Evolutionary conservation across 2,329 filamentous ascomycete genomes (phyloP).

Genomic region (Fusarium paranaense): DNA sequence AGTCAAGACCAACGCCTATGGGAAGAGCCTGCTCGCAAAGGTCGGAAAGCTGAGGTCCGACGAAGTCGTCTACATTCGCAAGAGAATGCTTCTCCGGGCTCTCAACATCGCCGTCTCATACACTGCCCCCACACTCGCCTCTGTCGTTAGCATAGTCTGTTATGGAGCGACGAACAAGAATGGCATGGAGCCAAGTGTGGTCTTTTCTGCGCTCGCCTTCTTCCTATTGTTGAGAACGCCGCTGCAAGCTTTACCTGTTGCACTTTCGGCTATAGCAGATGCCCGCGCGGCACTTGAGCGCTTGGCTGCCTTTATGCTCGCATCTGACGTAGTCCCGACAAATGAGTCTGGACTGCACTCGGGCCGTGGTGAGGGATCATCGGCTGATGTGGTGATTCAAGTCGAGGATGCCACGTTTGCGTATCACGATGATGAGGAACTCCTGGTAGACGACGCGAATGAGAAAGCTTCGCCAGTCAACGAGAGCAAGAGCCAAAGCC

Average conservation of each 20-base stretch:
- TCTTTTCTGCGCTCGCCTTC: conserved; percentile 14
- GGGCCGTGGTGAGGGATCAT: neutral
- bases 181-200: conserved; percentile 21
- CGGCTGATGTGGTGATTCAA: neutral
- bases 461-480: neutral
- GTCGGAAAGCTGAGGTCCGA: conserved; percentile 22
- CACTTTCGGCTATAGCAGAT: conserved; percentile 24
- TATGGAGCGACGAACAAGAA: conserved; percentile 19
- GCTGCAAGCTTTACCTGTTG: conserved; percentile 5
- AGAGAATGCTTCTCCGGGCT: conserved; percentile 28
- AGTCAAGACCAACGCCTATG: conserved; percentile 24
- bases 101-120: conserved; percentile 24
- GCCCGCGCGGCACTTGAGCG: conserved; percentile 20
- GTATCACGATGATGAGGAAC: conserved; percentile 22
- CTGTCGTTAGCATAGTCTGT: conserved; percentile 24
- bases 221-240: conserved; percentile 25
- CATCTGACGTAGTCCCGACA: neutral
- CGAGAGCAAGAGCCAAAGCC: neutral
- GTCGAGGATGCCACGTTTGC: conserved; percentile 12
- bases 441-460: neutral
- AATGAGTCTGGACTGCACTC: neutral
- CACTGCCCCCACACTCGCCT: conserved; percentile 17
- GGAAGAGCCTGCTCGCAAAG: conserved; percentile 23
- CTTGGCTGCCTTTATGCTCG: conserved; percentile 10
- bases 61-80: conserved; percentile 20